Evolutionary conservation across 352 stramenopile genomes (phyloP), one percentile per base, ranked within the genome.

Genomic region (Globisporangium yorkense): DNA sequence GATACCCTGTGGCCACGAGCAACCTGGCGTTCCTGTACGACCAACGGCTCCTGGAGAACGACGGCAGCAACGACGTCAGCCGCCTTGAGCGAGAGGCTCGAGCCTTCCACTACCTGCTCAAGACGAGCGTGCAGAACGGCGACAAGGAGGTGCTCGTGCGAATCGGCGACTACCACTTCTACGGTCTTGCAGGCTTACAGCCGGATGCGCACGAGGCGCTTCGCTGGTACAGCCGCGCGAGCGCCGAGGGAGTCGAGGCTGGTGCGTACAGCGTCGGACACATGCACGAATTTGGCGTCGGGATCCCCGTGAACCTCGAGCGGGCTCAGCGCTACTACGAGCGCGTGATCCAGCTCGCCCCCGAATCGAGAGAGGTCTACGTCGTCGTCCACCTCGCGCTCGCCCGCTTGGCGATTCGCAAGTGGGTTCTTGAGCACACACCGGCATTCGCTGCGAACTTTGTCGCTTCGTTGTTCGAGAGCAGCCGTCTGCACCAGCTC

Each of bases 1-100:
- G 81, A 1, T 91, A 92, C 21, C 29, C 64, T 0, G 61, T 92
- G 0, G 81, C 84, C 5, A 80, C 65, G 3, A 88, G 80, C 43
- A 94, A 94, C 55, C 59, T 94, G 35, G 84, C 81, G 2, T 94
- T 83, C 51, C 41, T 94, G 46, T 91, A 89, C 50, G 80, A 90
- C 51, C 70, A 83, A 41, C 70, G 74, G 45, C 46, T 87, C n/a
- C 43, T 77, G 2, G 52, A 46, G 15, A 10, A 29, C 37, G 65
- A 63, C 4, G 50, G 74, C 31, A 41, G 29, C 20, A 18, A 43
- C 31, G 43, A n/a, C n/a, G 7, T 47, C n/a, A n/a, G 5, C 8
- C 43, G 43, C 5, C 3, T 46, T 0, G 46, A 40, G 20, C 72
- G 59, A 21, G 76, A 84, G 51, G 39, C 40, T 16, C 61, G 67